Evolutionary conservation across 2,329 filamentous ascomycete species (phyloP).

Genomic region (Aureobasidium sp.): DNA sequence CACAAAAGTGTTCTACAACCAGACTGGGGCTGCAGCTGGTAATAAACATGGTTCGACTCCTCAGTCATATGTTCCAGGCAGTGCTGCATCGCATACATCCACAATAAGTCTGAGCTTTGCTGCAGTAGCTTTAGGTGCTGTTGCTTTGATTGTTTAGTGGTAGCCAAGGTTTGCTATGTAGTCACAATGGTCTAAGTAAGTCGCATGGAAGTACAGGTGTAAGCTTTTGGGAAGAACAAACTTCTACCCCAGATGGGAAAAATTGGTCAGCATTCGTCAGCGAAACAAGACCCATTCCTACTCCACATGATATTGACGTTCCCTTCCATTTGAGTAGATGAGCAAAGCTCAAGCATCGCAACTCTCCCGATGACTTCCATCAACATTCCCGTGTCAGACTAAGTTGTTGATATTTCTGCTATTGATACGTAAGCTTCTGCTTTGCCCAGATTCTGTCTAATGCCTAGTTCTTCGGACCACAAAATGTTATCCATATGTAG

Average conservation of each 20-base stretch:
- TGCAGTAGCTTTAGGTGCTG: not conserved
- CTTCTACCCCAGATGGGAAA: not conserved
- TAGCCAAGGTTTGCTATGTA: not conserved
- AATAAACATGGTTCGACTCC: not conserved
- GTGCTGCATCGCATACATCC: not conserved
- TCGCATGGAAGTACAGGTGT: not conserved
- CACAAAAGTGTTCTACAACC: not conserved
- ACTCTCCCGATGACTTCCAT: not conserved
- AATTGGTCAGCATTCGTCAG: not conserved
- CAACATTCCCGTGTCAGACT: not conserved
- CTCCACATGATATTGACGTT: not conserved
- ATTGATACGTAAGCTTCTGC: not conserved
- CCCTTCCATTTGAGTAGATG: too few species aligned
- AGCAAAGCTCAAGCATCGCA: not conserved
- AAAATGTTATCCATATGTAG: not conserved
- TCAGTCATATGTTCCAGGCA: not conserved
- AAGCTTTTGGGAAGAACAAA: too few species aligned
- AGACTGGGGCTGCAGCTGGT: not conserved
- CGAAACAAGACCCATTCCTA: not conserved
- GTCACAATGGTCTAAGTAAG: not conserved
- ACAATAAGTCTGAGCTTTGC: not conserved
- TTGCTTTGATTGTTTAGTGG: not conserved
- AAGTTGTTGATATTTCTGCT: not conserved
- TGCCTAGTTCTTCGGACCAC: too few species aligned
- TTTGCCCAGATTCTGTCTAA: too few species aligned